These are phyloP conservation scores for Ophiostoma tasmaniense DNA, from an alignment of 2,329 filamentous ascomycete genomes.

Conservation along the genomic window DNA sequence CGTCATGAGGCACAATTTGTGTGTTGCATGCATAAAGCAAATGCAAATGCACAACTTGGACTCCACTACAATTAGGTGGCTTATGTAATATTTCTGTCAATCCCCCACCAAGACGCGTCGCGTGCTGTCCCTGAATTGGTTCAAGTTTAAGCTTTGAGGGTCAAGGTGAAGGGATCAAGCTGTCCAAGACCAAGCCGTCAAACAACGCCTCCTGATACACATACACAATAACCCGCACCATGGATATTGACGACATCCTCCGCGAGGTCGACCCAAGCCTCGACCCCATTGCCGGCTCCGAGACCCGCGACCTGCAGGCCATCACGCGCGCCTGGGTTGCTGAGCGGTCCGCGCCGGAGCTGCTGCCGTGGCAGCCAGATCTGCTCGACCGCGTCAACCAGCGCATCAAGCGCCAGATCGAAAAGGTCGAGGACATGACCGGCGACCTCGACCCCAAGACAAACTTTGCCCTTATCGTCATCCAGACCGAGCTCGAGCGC, in stretches of 20 bases:
- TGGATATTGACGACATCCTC: conserved; percentile 77
- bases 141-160: not conserved
- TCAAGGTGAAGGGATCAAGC: not conserved
- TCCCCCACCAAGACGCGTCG: not conserved
- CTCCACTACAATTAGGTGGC: not conserved
- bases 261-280: conserved; percentile 58
- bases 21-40: not conserved
- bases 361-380: conserved; percentile 53
- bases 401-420: conserved; percentile 37
- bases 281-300: conserved; percentile 42
- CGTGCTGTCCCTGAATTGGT: not conserved
- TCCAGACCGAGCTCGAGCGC: conserved; percentile 91
- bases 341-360: conserved; percentile 79
- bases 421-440: conserved; percentile 49
- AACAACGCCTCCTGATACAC: not conserved
- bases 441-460: conserved; percentile 81
- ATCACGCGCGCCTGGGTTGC: conserved; percentile 89
- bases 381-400: conserved; percentile 77
- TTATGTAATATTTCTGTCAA: not conserved
- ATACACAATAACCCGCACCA: conserved; percentile 27
- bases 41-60: not conserved
- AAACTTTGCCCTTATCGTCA: conserved; percentile 87
- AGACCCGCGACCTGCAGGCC: conserved; percentile 71
- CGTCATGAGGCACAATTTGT: not conserved
- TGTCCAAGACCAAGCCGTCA: not conserved